Evolutionary conservation across 2,329 filamentous ascomycete genomes (phyloP).

Genomic region (Aspergillus pseudonomiae): DNA sequence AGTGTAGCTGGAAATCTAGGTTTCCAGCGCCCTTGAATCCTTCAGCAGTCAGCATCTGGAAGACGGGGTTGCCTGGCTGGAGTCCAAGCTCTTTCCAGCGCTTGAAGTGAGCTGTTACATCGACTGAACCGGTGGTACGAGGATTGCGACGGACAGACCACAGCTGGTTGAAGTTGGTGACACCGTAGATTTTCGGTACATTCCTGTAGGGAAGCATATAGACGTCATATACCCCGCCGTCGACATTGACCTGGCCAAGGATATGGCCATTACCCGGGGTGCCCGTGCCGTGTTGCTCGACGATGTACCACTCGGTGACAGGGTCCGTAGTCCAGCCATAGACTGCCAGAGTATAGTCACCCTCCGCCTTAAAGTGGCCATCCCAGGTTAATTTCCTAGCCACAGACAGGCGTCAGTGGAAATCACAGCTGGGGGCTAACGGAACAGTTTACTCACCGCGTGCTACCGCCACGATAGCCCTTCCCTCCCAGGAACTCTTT

Average conservation of each 20-base stretch:
- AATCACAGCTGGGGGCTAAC: background rate
- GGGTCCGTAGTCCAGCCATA: constrained; percentile 9
- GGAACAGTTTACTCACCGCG: constrained; percentile 5
- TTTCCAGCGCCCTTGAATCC: constrained; percentile 2
- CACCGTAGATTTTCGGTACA: constrained; percentile 10
- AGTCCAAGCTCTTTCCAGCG: constrained; percentile 8
- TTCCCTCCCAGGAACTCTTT: background rate
- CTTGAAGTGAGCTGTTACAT: constrained; percentile 4
- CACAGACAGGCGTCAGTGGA: background rate
- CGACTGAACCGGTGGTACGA: constrained; percentile 1
- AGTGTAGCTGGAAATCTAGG: background rate
- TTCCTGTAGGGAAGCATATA: constrained; percentile 7
- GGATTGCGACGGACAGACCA: constrained; percentile 9
- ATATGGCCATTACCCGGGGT: constrained; percentile 9
- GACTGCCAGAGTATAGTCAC: constrained; percentile 9
- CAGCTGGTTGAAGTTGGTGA: constrained; percentile 7
- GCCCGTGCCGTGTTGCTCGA: background rate
- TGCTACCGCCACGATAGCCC: constrained; percentile 6
- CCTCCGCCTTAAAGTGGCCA: background rate
- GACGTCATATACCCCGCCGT: constrained; percentile 7
- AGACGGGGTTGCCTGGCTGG: background rate
- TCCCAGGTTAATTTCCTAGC: background rate
- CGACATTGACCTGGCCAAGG: constrained; percentile 4
- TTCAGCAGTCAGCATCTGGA: constrained; percentile 7
- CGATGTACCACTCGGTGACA: constrained; percentile 10